Conservation (phyloP, 441 rosid species). For the Euphorbia schlechtendalii region DNA sequence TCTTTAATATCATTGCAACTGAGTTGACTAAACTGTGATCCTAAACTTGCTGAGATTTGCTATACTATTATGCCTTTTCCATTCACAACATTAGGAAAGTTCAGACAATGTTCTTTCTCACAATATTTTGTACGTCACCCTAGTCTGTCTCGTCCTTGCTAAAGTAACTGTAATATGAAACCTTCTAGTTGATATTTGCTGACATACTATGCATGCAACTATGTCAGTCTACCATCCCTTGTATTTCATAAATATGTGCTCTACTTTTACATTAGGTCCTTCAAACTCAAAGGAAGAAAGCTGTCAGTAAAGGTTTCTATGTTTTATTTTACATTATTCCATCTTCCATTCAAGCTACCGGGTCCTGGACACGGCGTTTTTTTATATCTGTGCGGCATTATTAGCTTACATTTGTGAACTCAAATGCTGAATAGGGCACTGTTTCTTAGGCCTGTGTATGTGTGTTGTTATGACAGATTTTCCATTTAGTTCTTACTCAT, state of each 20-base stretch:
- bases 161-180: neutral
- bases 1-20: too few relatives aligned
- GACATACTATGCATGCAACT: neutral
- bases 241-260: neutral
- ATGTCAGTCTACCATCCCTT: neutral
- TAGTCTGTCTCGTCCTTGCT: neutral
- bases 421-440: slow-evolving; percentile 1
- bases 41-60: neutral
- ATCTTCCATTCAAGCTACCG: slow-evolving; percentile 4
- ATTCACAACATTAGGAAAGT: neutral
- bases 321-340: too few relatives aligned
- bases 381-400: too few relatives aligned
- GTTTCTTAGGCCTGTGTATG: neutral
- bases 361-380: neutral
- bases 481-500: neutral
- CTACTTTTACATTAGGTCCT: neutral
- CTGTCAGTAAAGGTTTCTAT: neutral
- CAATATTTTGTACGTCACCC: neutral
- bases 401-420: too few relatives aligned
- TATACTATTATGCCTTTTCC: neutral
- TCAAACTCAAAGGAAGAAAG: neutral
- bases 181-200: neutral
- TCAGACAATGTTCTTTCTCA: neutral
- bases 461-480: neutral
- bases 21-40: neutral